Evolutionary conservation across 2,329 filamentous ascomycete genomes (phyloP).

Genomic region (Xylaria digitata): DNA sequence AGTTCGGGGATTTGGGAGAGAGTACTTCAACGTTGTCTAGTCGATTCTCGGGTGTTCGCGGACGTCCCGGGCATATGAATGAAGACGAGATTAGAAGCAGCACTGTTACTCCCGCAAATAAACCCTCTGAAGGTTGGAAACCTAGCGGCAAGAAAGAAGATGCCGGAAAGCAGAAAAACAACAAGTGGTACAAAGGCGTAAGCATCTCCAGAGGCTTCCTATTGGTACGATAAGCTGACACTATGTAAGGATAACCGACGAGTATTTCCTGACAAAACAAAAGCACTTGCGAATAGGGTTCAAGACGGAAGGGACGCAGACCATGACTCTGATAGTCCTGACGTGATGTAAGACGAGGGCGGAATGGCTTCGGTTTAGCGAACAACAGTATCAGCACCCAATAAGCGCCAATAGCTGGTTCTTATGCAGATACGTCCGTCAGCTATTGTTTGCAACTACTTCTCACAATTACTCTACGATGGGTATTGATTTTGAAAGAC

Average conservation of each 20-base stretch:
- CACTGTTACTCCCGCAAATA: background rate
- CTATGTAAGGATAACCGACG: constrained; percentile 32
- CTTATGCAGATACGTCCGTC: background rate
- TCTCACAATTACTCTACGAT: background rate
- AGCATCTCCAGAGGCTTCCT: constrained; percentile 19
- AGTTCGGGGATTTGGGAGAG: background rate
- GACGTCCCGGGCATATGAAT: background rate
- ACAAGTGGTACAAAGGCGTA: constrained; percentile 35
- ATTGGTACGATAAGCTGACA: constrained; percentile 34
- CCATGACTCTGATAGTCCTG: constrained; percentile 37
- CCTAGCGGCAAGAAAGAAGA: background rate
- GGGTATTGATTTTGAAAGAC: background rate
- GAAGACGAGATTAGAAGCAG: background rate
- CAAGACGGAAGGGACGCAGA: constrained; percentile 20
- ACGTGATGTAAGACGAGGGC: constrained; percentile 30
- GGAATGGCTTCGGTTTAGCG: background rate
- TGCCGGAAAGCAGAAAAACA: constrained; percentile 12
- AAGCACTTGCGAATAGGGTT: background rate
- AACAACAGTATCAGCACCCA: background rate
- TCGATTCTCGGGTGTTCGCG: background rate
- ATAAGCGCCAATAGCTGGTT: background rate
- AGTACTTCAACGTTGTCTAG: constrained; percentile 5
- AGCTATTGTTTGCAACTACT: background rate
- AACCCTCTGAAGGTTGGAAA: background rate
- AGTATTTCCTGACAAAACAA: constrained; percentile 19